phyloP scores from a whole-genome alignment of 306 rosid species.

The Fragaria iinumae region DNA sequence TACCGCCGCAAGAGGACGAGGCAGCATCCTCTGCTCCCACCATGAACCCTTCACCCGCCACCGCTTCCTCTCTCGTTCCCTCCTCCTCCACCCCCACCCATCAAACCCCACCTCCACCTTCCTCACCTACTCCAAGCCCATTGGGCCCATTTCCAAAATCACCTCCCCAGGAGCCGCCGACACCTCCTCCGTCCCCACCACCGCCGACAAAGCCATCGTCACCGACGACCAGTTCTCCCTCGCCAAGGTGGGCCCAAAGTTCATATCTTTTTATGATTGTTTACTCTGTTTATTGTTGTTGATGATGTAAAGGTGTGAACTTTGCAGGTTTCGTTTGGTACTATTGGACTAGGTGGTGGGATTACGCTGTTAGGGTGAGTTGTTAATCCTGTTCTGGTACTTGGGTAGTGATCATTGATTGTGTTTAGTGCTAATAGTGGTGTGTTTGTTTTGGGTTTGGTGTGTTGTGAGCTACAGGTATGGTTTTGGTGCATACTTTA shows the following conservation, averaged over 20 bases:
- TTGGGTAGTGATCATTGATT: background rate
- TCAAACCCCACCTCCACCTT: slow-evolving; percentile 14
- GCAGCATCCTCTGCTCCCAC: slow-evolving; percentile 21
- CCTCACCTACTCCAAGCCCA: slow-evolving; percentile 27
- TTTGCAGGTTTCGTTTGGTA: slow-evolving; percentile 84
- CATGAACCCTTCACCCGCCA: slow-evolving; percentile 17
- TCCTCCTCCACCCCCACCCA: background rate
- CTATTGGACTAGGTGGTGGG: slow-evolving; percentile 73
- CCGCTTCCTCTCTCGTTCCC: slow-evolving; percentile 23
- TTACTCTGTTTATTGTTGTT: background rate
- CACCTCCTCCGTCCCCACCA: slow-evolving; percentile 43
- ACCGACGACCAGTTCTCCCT: slow-evolving; percentile 67
- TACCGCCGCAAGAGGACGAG: slow-evolving; percentile 11
- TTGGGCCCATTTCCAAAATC: slow-evolving; percentile 13
- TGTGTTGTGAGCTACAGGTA: slow-evolving; percentile 42
- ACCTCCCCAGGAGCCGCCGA: slow-evolving; percentile 59
- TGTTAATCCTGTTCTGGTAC: slow-evolving; percentile 1
- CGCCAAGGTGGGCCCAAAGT: slow-evolving; percentile 47
- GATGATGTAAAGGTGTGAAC: background rate
- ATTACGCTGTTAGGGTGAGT: slow-evolving; percentile 73
- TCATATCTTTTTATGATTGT: background rate
- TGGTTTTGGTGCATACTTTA: slow-evolving; percentile 97
- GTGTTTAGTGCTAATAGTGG: background rate
- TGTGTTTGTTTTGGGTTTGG: background rate
- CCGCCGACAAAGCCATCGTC: slow-evolving; percentile 37